phyloP scores from a whole-genome alignment of 768 basidiomycete species.

The Boletus vinaceobasis region DNA sequence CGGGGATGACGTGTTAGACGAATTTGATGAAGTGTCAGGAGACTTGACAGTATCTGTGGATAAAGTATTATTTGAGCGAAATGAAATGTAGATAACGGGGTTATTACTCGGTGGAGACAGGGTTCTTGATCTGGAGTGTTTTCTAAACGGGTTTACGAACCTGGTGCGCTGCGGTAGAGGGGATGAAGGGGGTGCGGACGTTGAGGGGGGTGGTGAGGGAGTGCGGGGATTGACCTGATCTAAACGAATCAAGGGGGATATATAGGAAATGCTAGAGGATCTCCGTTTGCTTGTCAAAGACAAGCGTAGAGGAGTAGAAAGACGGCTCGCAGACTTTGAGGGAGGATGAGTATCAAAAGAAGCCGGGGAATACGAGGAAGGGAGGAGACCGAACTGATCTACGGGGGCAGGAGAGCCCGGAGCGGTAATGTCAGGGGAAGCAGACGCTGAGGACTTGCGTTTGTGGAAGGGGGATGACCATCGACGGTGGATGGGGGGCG shows the following conservation, averaged over 20 bases:
- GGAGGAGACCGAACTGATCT: slow-evolving; percentile 9
- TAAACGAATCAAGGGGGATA: background rate
- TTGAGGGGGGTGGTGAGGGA: background rate
- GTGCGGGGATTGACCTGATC: background rate
- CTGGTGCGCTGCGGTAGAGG: slow-evolving; percentile 8
- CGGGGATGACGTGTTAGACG: background rate
- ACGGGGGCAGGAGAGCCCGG: background rate
- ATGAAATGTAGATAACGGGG: background rate
- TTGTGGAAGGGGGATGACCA: slow-evolving; percentile 4
- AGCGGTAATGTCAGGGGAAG: background rate
- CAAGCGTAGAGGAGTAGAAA: slow-evolving; percentile 5
- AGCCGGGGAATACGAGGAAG: background rate
- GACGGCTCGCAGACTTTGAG: background rate
- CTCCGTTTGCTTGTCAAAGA: slow-evolving; percentile 8
- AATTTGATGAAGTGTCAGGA: background rate
- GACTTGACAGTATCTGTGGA: slow-evolving; percentile 4
- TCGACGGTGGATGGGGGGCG: background rate
- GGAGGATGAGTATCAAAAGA: background rate
- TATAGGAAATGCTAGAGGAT: background rate
- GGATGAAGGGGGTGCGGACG: background rate
- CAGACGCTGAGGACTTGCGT: background rate
- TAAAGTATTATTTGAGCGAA: no score
- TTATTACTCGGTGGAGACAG: slow-evolving; percentile 16
- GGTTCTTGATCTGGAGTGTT: slow-evolving; percentile 14
- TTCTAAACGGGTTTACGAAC: slow-evolving; percentile 19